phyloP scores from a whole-genome alignment of 257 asterid genomes.

The Petrea volubilis region DNA sequence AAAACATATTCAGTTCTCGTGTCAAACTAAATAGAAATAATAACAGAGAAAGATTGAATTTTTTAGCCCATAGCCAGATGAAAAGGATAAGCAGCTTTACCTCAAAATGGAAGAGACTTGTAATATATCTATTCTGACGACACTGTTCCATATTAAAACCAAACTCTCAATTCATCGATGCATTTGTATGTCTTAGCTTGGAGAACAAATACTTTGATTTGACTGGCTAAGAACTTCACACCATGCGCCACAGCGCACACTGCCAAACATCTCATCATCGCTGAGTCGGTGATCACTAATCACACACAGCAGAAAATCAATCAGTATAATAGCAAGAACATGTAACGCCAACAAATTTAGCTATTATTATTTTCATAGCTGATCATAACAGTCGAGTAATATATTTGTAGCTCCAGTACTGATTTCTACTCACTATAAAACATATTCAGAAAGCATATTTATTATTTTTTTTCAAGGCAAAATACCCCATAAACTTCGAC shows the following conservation, averaged over 20 bases:
- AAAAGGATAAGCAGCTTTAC: conserved; percentile 18
- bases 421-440: background rate
- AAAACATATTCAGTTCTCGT: background rate
- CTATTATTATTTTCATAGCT: background rate
- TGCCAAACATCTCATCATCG: conserved; percentile 55
- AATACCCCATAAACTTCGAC: too few species aligned
- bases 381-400: too few species aligned
- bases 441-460: background rate
- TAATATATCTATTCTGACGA: background rate
- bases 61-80: background rate
- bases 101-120: conserved; percentile 1
- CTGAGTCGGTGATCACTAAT: conserved; percentile 55
- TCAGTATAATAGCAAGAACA: conserved; percentile 14
- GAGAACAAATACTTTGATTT: conserved; percentile 28
- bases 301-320: conserved; percentile 15
- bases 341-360: background rate
- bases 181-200: conserved; percentile 21
- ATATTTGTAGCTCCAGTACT: background rate
- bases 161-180: conserved; percentile 5
- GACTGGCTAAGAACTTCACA: conserved; percentile 47
- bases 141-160: background rate
- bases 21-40: background rate
- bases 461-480: too few species aligned
- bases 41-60: too few species aligned
- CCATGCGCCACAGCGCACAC: conserved; percentile 57